phyloP scores from a whole-genome alignment of 805 yeast species.

The Schizosaccharomyces lindneri region DNA sequence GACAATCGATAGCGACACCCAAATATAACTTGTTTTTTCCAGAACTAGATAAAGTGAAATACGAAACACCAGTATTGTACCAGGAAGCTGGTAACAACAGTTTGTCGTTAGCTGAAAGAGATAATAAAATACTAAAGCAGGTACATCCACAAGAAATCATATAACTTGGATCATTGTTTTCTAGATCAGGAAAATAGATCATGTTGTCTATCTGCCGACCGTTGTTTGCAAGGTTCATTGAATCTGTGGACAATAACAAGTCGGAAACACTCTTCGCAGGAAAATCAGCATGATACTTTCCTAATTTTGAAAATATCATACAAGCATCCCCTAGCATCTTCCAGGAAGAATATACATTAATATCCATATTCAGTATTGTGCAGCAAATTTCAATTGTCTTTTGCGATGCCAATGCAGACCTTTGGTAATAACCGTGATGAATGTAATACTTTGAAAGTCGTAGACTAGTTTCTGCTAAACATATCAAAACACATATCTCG shows the following conservation, averaged over 20 bases:
- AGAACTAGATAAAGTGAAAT: background rate
- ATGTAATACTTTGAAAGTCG: conserved; percentile 29
- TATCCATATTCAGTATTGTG: conserved; percentile 13
- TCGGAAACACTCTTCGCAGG: conserved; percentile 17
- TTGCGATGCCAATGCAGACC: conserved; percentile 28
- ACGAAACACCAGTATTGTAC: conserved; percentile 37
- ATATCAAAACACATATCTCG: conserved; percentile 26
- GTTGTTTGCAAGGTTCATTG: conserved; percentile 10
- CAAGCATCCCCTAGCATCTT: conserved; percentile 33
- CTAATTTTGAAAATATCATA: conserved; percentile 27
- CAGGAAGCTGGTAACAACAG: conserved; percentile 13
- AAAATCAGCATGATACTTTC: conserved; percentile 24
- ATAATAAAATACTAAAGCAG: background rate
- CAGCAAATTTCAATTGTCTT: conserved; percentile 23
- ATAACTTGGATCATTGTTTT: conserved; percentile 4
- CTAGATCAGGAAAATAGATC: background rate
- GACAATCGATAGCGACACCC: conserved; percentile 27
- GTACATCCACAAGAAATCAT: background rate
- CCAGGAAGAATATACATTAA: conserved; percentile 14
- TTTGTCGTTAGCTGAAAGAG: background rate
- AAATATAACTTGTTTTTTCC: background rate
- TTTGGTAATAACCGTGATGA: conserved; percentile 37
- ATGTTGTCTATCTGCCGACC: background rate
- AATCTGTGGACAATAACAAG: conserved; percentile 9
- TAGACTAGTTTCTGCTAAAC: conserved; percentile 33